Evolutionary conservation across 1,284 basidiomycete species (phyloP).

Genomic region (Cutaneotrichosporon mucoides): DNA sequence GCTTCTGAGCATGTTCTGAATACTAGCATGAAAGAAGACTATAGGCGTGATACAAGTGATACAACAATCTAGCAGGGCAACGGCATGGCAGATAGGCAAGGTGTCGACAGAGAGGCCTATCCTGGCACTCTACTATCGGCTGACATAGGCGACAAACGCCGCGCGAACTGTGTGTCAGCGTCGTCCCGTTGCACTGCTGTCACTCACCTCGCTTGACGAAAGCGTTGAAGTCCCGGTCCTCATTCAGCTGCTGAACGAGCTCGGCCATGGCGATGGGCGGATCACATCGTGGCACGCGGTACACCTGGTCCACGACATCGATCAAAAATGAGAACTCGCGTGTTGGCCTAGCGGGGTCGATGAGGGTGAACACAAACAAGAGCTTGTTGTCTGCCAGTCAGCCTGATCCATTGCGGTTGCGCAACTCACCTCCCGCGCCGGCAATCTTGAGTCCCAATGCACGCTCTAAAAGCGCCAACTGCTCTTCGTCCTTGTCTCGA

Average conservation of each 20-base stretch:
- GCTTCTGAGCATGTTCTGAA: background rate
- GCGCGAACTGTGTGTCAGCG: slow-evolving; percentile 6
- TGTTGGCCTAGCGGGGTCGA: slow-evolving; percentile 59
- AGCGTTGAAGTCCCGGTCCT: slow-evolving; percentile 38
- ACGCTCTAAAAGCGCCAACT: slow-evolving; percentile 60
- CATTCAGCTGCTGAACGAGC: slow-evolving; percentile 42
- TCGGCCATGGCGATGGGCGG: slow-evolving; percentile 37
- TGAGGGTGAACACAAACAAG: slow-evolving; percentile 64
- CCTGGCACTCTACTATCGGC: background rate
- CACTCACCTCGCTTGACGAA: slow-evolving; percentile 46
- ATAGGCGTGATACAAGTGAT: background rate
- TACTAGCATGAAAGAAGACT: background rate
- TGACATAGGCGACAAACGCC: background rate
- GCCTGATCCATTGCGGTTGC: background rate
- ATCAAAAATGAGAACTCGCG: slow-evolving; percentile 71
- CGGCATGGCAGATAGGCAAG: background rate
- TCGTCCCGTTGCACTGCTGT: background rate
- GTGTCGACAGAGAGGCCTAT: too few species aligned
- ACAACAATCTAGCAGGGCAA: slow-evolving; percentile 2
- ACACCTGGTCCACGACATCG: slow-evolving; percentile 60
- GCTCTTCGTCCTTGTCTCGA: slow-evolving; percentile 57
- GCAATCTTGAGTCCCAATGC: slow-evolving; percentile 64
- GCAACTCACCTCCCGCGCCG: slow-evolving; percentile 59
- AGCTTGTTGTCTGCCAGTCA: slow-evolving; percentile 57
- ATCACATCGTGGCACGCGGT: slow-evolving; percentile 53